A percentile compares a stretch with the other conserved stretches of the same genome.
Evolutionary conservation across 2,329 filamentous ascomycete species (phyloP).

Genomic region (Taxawa tesnikishii): DNA sequence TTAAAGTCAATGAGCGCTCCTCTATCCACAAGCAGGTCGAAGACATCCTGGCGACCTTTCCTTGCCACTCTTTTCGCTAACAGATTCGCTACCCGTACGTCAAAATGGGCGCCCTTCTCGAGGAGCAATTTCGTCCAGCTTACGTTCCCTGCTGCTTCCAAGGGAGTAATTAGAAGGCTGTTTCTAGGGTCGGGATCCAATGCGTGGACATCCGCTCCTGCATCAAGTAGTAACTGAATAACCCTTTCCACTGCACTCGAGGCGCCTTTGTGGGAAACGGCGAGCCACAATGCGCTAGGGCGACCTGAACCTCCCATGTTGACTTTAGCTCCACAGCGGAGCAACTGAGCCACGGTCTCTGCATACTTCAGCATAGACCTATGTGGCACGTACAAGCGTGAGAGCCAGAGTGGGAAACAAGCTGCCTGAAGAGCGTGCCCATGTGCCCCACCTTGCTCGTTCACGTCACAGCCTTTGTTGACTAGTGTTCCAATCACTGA

Average conservation of each 20-base stretch:
- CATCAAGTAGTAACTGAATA: conserved; percentile 12
- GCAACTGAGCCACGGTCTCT: conserved; percentile 4
- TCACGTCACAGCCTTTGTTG: neutral
- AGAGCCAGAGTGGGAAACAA: conserved; percentile 8
- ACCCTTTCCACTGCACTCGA: no score
- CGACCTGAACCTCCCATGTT: no score
- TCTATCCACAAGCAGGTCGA: conserved; percentile 9
- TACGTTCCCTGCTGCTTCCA: no score
- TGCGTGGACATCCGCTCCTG: conserved; percentile 14
- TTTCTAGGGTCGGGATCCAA: no score
- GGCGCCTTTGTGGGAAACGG: no score
- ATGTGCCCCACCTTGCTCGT: conserved; percentile 2
- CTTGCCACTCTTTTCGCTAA: conserved; percentile 9
- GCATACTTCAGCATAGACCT: conserved; percentile 10
- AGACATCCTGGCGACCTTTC: conserved; percentile 5
- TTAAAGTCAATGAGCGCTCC: no score
- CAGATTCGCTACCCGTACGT: conserved; percentile 4
- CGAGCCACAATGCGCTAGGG: no score
- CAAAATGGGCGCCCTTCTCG: conserved; percentile 5
- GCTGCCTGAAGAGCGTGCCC: conserved; percentile 11
- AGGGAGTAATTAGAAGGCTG: no score
- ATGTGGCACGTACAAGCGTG: conserved; percentile 8
- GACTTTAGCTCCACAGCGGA: conserved; percentile 6
- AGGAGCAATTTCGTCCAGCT: conserved; percentile 8
- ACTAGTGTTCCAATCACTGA: neutral